Evolutionary conservation across 108 stramenopile genomes (phyloP), one percentile per base, ranked within the genome.

Genomic region (Nannochloropsis salina): DNA sequence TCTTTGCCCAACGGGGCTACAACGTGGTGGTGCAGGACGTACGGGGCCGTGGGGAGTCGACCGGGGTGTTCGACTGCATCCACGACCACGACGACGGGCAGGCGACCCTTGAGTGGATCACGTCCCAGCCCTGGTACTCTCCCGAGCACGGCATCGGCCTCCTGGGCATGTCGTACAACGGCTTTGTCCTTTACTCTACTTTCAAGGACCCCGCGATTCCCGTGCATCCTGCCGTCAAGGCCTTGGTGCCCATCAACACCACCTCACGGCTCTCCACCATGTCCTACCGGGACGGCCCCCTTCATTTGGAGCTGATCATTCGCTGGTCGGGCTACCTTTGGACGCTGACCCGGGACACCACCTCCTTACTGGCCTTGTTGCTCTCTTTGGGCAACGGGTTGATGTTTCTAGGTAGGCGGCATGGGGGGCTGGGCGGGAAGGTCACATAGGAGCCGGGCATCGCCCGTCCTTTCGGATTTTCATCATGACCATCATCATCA

Each of bases 21-120:
- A 74, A 74, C n/a, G 61, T 74, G n/a, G 61, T 74, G 61, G 61
- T 74, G 61, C 61, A 74, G 61, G 61, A 74, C 61, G 61, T 74
- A n/a, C 61, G 61, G n/a, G 61, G 61, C 4, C 15, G 61, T 15
- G 61, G 61, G 4, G 61, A 74, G 61, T 74, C 61, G 61, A 74
- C 61, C 1, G 61, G 61, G 61, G 61, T 74, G 4, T 74, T 74
- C 8, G 61, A 74, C n/a, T 74, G 61, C 61, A 1, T 74, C 61
- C 61, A 74, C n/a, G 61, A 74, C 61, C 61, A 74, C 61, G 61
- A 74, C 20, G 61, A 74, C 61, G n/a, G 61, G 20, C 61, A 74
- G n/a, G 61, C 61, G 2, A 74, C 61, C 61, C 61, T 74, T 0
- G 61, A 74, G 61, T 74, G 61, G 61, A 74, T 74, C 61, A 74